Conservation (phyloP, 176 grass and related monocot species). For the Carex pumila region DNA sequence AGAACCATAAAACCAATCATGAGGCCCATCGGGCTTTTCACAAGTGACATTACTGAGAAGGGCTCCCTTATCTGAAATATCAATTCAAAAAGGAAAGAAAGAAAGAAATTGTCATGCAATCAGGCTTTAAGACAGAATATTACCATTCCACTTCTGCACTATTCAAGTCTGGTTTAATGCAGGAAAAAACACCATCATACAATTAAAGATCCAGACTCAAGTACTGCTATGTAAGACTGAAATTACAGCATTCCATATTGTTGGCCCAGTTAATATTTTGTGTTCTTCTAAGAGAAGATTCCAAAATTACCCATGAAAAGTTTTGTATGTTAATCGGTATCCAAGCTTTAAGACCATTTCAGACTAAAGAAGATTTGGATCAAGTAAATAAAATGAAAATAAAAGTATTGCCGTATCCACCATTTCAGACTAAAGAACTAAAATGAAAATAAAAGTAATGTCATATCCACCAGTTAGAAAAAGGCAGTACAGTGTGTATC, state of each 20-base stretch:
- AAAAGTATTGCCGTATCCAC: too few species aligned
- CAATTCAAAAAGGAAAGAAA: background rate
- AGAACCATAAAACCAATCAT: slow-evolving; percentile 91
- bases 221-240: background rate
- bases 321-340: too few species aligned
- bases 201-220: background rate
- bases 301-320: background rate
- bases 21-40: slow-evolving; percentile 98
- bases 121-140: background rate
- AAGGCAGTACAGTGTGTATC: background rate
- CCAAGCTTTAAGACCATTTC: background rate
- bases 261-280: background rate
- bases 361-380: too few species aligned
- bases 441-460: background rate
- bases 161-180: background rate
- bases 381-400: too few species aligned
- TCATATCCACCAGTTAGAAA: background rate
- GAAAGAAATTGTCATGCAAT: slow-evolving; percentile 5
- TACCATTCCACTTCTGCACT: background rate
- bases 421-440: background rate
- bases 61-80: slow-evolving; percentile 68
- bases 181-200: background rate
- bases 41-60: slow-evolving; percentile 72
- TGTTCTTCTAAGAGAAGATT: background rate
- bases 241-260: background rate